Percentiles rank a stretch among this genome's conserved stretches.
phyloP scores from a whole-genome alignment of 345 rosid species.

The Ailanthus altissimus region DNA sequence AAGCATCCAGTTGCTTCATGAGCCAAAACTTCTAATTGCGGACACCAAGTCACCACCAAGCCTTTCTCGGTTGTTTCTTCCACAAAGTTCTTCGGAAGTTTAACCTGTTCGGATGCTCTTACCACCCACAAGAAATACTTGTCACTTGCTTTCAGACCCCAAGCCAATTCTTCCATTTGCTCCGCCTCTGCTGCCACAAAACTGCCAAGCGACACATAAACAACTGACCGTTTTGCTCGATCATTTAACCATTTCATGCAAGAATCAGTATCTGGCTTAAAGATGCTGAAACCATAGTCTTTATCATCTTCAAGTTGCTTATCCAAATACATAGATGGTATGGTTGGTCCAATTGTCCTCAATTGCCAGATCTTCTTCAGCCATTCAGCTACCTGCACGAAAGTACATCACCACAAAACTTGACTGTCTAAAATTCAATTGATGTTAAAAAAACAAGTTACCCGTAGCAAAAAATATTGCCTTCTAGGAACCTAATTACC shows the following conservation, averaged over 20 bases:
- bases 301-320: too few relatives aligned
- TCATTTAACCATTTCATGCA: conserved; percentile 11
- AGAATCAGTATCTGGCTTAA: conserved; percentile 16
- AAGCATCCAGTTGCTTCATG: conserved; percentile 44
- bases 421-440: background rate
- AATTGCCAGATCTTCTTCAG: background rate
- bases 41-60: conserved; percentile 45
- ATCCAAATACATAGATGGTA: too few relatives aligned
- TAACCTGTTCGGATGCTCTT: too few relatives aligned
- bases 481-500: conserved; percentile 1
- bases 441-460: too few relatives aligned
- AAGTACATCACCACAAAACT: too few relatives aligned
- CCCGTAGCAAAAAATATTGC: too few relatives aligned
- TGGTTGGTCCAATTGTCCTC: conserved; percentile 23
- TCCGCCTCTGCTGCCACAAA: conserved; percentile 17
- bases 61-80: conserved; percentile 9
- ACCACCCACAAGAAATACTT: too few relatives aligned
- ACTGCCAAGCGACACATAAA: conserved; percentile 40
- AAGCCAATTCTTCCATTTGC: conserved; percentile 20
- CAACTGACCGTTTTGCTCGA: too few relatives aligned
- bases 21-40: conserved; percentile 35
- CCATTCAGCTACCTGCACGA: too few relatives aligned
- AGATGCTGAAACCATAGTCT: background rate
- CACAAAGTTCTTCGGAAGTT: conserved; percentile 6
- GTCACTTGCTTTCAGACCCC: too few relatives aligned